Conservation (phyloP, 352 stramenopile genomes). For the Peronosclerospora sorghi region DNA sequence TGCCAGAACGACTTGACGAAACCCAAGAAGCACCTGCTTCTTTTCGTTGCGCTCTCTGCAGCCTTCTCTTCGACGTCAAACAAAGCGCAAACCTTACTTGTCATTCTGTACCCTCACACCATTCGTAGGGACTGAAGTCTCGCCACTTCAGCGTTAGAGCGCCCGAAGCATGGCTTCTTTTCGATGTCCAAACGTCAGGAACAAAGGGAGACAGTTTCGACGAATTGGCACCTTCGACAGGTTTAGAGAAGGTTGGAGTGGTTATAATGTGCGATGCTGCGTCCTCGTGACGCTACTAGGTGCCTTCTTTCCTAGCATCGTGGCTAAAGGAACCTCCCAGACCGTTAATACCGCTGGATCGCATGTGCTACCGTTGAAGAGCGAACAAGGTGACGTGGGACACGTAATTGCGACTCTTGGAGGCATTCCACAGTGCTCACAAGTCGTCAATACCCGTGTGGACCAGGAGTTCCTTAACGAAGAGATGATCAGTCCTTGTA, state of each 20-base stretch:
- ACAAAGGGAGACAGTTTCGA: background rate
- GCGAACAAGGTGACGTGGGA: constrained; percentile 7
- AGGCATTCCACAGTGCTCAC: constrained; percentile 17
- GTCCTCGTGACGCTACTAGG: too few species aligned
- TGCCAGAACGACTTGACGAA: constrained; percentile 15
- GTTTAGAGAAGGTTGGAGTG: too few species aligned
- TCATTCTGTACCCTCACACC: background rate
- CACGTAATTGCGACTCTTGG: constrained; percentile 9
- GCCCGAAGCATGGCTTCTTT: constrained; percentile 7
- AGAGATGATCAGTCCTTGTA: constrained; percentile 7
- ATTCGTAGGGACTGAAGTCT: constrained; percentile 10
- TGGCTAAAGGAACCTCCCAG: background rate
- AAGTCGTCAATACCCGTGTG: constrained; percentile 16
- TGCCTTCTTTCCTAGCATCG: too few species aligned
- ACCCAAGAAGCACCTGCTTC: constrained; percentile 2
- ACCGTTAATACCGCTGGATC: constrained; percentile 9
- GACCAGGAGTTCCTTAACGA: constrained; percentile 15
- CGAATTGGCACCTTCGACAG: background rate
- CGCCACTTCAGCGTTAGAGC: constrained; percentile 4
- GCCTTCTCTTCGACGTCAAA: constrained; percentile 5
- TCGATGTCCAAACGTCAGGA: constrained; percentile 1
- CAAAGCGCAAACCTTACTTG: background rate
- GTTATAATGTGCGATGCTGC: too few species aligned
- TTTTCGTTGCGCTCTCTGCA: constrained; percentile 4
- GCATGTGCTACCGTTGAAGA: constrained; percentile 10